Percentiles rank a stretch among this genome's conserved stretches.
Conservation (phyloP, 768 basidiomycete species). For the Lactarius hatsudake region DNA sequence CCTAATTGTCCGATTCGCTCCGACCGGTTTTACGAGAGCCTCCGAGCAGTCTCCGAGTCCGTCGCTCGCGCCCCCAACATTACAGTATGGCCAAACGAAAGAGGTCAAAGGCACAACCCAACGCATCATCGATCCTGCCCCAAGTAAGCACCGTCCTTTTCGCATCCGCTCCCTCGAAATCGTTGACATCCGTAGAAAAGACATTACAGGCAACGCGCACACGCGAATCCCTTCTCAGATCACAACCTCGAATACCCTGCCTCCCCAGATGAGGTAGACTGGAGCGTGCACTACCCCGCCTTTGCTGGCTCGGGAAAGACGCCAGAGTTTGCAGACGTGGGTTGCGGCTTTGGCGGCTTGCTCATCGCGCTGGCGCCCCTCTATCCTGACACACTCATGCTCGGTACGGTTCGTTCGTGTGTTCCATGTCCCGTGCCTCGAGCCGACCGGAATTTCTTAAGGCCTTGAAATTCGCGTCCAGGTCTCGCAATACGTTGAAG, state of each 20-base stretch:
- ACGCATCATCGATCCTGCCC: conserved; percentile 32
- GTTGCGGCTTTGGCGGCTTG: conserved; percentile 96
- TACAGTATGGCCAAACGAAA: conserved; percentile 33
- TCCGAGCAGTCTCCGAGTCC: too few relatives aligned
- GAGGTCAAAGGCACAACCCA: conserved; percentile 25
- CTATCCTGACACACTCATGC: conserved; percentile 89
- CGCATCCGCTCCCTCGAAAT: conserved; percentile 6
- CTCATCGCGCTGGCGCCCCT: conserved; percentile 84
- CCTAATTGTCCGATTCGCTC: conserved; percentile 4
- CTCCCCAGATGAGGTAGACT: conserved; percentile 74
- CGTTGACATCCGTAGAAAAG: conserved; percentile 54
- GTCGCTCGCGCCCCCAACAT: too few relatives aligned
- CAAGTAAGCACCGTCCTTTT: conserved; percentile 31
- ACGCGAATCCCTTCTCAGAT: conserved; percentile 85
- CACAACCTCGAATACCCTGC: conserved; percentile 85
- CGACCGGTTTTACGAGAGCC: conserved; percentile 7
- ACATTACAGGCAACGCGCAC: conserved; percentile 79
- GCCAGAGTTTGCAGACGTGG: conserved; percentile 95
- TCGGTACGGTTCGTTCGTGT: conserved; percentile 71
- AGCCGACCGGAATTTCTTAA: conserved; percentile 34
- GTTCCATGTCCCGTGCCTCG: neutral
- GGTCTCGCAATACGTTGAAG: conserved; percentile 93
- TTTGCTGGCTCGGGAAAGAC: conserved; percentile 54
- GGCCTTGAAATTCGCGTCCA: conserved; percentile 97
- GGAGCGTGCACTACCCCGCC: conserved; percentile 79